Evolutionary conservation across 306 rosid species (phyloP), one percentile per base, ranked within the genome.

Genomic region (Vigna unguiculata): DNA sequence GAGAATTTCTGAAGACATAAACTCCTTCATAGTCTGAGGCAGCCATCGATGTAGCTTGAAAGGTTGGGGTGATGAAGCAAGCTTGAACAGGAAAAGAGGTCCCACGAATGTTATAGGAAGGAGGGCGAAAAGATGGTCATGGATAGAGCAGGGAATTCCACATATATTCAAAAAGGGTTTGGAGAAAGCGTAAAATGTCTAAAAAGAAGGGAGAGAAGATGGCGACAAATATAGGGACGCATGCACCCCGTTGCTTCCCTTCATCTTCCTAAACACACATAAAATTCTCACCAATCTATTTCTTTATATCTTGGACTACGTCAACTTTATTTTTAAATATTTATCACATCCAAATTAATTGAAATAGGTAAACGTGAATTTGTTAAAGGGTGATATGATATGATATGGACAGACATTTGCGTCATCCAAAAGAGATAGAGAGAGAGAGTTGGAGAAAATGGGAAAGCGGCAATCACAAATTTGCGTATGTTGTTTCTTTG

Each of bases 191-290:
- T 45, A 51, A 75, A 66, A 61, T 71, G 78, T 76, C 69, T 69
- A 4, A 71, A 62, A 67, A 72, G 70, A 64, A 82, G 63, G 46
- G 51, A 82, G 72, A 72, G 34, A 62, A 57, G 45, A n/a, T 49
- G 66, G 73, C 74, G 66, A 73, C 71, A 67, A 72, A 19, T 28
- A 30, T 61, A 16, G 85, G 74, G 60, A 77, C 68, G 68, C 70
- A 54, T 81, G 81, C 75, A 54, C 36, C 25, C 67, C 34, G 20
- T 79, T 80, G 80, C 76, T 74, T 67, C 80, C 75, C 80, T 57
- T 74, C 21, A 80, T 57, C 75, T 74, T 74, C 80, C 65, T 74
- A 74, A 80, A 69, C 84, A 74, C 79, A 66, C 80, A 74, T 58
- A 75, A 65, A 74, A 22, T 41, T 67, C 71, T 34, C 17, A 57